Evolutionary conservation across 495 filamentous ascomycete species (phyloP).

Genomic region (Lepraria neglecta): DNA sequence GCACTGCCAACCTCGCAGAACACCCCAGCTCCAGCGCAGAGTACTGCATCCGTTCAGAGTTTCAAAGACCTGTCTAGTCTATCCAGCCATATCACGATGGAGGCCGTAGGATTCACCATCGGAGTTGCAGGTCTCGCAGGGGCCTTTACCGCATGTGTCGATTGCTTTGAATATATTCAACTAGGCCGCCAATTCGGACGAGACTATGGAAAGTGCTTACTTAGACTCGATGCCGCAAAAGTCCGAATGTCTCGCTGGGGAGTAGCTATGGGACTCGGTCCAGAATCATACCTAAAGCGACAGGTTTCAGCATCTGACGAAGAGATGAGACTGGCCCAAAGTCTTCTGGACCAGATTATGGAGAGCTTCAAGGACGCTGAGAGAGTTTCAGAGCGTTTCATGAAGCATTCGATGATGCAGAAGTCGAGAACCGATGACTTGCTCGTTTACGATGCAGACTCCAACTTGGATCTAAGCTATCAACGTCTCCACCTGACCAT

Average conservation of each 20-base stretch:
- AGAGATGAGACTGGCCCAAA: conserved; percentile 25
- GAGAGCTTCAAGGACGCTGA: conserved; percentile 30
- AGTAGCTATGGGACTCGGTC: conserved; percentile 12
- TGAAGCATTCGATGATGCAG: not conserved
- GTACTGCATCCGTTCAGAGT: no score
- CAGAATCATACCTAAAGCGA: not conserved
- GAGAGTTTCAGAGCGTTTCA: conserved; percentile 25
- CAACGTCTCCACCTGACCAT: conserved; percentile 29
- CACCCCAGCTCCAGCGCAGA: no score
- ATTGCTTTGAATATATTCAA: conserved; percentile 41
- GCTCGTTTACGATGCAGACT: conserved; percentile 18
- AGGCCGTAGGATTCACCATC: conserved; percentile 13
- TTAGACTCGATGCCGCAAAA: conserved; percentile 35
- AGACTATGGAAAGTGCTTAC: conserved; percentile 33
- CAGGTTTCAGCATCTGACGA: not conserved
- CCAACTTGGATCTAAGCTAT: conserved; percentile 23
- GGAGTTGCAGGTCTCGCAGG: conserved; percentile 21
- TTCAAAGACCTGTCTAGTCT: no score
- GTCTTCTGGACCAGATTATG: conserved; percentile 28
- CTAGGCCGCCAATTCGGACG: conserved; percentile 37
- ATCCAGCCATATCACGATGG: not conserved
- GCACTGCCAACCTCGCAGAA: no score
- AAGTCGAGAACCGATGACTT: conserved; percentile 10
- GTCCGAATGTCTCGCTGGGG: conserved; percentile 29
- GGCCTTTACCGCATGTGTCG: conserved; percentile 35